A percentile compares a stretch with the other conserved stretches of the same genome.
Conservation (phyloP, 192 early-diverging fungal species). For the Mortierella antarctica region DNA sequence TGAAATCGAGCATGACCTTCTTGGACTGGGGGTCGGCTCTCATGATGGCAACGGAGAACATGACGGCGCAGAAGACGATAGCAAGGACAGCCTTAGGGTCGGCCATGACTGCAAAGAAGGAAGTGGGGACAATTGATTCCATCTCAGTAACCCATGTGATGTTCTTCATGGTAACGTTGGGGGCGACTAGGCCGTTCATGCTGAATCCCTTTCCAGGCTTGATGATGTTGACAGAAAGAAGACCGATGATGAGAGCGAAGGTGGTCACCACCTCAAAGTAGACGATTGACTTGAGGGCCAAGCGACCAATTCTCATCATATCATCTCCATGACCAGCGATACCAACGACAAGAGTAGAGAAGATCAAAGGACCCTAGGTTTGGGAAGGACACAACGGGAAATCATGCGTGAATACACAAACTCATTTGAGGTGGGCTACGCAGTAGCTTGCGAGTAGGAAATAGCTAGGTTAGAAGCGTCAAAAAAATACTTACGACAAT, state of each 20-base stretch:
- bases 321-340: conserved; percentile 82
- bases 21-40: conserved; percentile 53
- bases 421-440: background rate
- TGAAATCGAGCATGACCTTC: conserved; percentile 63
- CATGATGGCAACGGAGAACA: conserved; percentile 72
- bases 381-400: conserved; percentile 5
- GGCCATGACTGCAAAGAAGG: conserved; percentile 66
- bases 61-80: conserved; percentile 71
- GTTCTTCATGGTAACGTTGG: background rate
- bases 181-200: conserved; percentile 18
- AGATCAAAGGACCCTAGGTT: conserved; percentile 69
- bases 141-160: conserved; percentile 69
- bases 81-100: conserved; percentile 56
- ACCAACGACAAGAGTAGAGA: conserved; percentile 76
- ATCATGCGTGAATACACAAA: background rate
- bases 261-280: conserved; percentile 77
- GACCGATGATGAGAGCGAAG: conserved; percentile 73
- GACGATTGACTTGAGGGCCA: conserved; percentile 74
- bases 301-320: conserved; percentile 64
- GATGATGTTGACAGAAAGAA: conserved; percentile 68
- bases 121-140: conserved; percentile 66
- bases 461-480: background rate
- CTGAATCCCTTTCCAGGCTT: conserved; percentile 70
- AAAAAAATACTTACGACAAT: conserved; percentile 49
- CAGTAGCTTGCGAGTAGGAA: background rate